Conservation (phyloP, 306 rosid species). For the Vigna trinervia region DNA sequence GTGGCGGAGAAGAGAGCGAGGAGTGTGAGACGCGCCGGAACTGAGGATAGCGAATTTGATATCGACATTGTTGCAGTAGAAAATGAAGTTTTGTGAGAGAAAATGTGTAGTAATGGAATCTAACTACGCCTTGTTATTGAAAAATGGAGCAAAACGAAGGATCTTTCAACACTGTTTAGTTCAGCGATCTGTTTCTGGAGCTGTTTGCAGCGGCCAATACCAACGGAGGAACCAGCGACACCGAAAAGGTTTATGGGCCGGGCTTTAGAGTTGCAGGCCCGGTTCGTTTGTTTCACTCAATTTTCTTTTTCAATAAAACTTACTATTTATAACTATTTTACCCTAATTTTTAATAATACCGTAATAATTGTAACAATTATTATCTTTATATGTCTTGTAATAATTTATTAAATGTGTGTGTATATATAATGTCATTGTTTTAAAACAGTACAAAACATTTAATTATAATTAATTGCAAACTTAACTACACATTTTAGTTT, state of each 20-base stretch:
- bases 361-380: too few species aligned
- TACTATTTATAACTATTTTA: too few species aligned
- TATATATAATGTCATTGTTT: too few species aligned
- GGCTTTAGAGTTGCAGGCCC: not conserved
- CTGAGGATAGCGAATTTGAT: conserved; percentile 54
- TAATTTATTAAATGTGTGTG: too few species aligned
- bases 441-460: too few species aligned
- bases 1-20: conserved; percentile 92
- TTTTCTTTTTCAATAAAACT: too few species aligned
- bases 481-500: too few species aligned
- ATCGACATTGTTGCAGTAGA: conserved; percentile 59
- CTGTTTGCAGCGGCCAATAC: conserved; percentile 5
- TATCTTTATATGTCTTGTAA: too few species aligned
- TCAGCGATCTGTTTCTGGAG: not conserved
- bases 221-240: not conserved
- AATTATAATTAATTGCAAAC: too few species aligned
- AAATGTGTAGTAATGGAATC: not conserved
- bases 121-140: not conserved
- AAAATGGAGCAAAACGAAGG: not conserved
- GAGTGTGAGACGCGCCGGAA: conserved; percentile 70
- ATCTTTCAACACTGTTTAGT: not conserved
- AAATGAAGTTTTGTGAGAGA: not conserved
- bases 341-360: too few species aligned
- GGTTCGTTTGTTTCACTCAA: not conserved
- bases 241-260: not conserved